Conservation (phyloP, 192 early-diverging fungal species). For the Coemansia sp. region DNA sequence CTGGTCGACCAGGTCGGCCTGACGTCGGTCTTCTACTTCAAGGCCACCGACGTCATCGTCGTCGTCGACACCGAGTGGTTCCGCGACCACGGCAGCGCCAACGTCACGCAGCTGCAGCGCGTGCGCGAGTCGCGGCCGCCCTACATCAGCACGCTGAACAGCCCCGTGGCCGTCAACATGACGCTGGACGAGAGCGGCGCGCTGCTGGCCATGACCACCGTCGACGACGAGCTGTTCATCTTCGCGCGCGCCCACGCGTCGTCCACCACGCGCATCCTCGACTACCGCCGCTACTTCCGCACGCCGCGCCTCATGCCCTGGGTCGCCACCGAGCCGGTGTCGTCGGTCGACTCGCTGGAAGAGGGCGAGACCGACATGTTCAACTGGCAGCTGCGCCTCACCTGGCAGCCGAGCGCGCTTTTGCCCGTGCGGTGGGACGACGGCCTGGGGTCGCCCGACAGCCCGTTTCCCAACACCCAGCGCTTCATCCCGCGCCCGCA, state of each 20-base stretch:
- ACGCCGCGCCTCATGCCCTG: conserved; percentile 23
- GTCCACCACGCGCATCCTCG: conserved; percentile 38
- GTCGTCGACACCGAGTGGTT: conserved; percentile 56
- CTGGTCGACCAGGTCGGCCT: conserved; percentile 48
- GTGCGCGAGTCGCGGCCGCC: conserved; percentile 57
- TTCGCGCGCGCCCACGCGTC: conserved; percentile 45
- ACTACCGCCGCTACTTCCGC: conserved; percentile 55
- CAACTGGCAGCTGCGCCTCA: conserved; percentile 52
- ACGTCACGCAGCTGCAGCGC: conserved; percentile 53
- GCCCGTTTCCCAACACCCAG: conserved; percentile 42
- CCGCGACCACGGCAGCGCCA: conserved; percentile 47
- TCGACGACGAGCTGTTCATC: conserved; percentile 55
- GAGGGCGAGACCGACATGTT: conserved; percentile 51
- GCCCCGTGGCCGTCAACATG: conserved; percentile 55
- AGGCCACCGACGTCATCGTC: conserved; percentile 53
- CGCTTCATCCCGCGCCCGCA: conserved; percentile 36
- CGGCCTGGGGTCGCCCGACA: conserved; percentile 43
- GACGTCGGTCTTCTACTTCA: conserved; percentile 54
- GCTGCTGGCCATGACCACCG: conserved; percentile 53
- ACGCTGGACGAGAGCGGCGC: conserved; percentile 55
- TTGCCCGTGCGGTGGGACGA: conserved; percentile 47
- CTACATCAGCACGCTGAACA: conserved; percentile 57
- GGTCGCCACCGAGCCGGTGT: conserved; percentile 40
- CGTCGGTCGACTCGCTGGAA: conserved; percentile 43
- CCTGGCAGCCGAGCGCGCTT: conserved; percentile 51